A percentile compares a stretch with the other conserved stretches of the same genome.
These are phyloP conservation scores for Lichtheimia ornata DNA, from an alignment of 371 early-diverging fungal species.

Conservation along the genomic window DNA sequence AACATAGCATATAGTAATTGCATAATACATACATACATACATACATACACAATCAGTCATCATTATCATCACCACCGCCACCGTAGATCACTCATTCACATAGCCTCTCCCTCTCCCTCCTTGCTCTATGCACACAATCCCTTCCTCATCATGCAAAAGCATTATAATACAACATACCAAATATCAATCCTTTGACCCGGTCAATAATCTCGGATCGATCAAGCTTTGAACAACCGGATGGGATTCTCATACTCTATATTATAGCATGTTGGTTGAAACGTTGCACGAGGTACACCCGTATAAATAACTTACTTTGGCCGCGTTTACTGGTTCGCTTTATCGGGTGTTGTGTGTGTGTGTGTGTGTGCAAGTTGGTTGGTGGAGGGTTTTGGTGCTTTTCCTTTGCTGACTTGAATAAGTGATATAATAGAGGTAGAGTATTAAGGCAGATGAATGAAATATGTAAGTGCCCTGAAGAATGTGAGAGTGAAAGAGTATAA, in stretches of 20 bases:
- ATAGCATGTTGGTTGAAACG: neutral
- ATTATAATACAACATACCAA: constrained; percentile 28
- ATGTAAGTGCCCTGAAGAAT: too few relatives aligned
- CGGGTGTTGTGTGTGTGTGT: neutral
- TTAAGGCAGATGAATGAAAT: too few relatives aligned
- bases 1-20: neutral
- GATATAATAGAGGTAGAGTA: neutral
- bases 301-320: neutral
- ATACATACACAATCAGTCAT: too few relatives aligned
- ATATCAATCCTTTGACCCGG: constrained; percentile 50
- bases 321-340: too few relatives aligned
- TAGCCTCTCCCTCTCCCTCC: too few relatives aligned
- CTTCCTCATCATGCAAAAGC: too few relatives aligned
- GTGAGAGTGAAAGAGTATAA: constrained; percentile 4
- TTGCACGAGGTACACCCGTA: neutral
- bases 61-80: too few relatives aligned
- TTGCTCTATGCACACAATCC: too few relatives aligned
- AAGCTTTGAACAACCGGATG: constrained; percentile 48
- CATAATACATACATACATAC: too few relatives aligned
- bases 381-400: neutral
- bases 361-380: neutral
- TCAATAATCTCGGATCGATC: constrained; percentile 39
- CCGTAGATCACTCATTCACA: too few relatives aligned
- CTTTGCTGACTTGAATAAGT: constrained; percentile 1
- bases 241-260: constrained; percentile 35